These are phyloP conservation scores for Pleomassaria siparia DNA, from an alignment of 2,329 filamentous ascomycete species.

Conservation along the genomic window DNA sequence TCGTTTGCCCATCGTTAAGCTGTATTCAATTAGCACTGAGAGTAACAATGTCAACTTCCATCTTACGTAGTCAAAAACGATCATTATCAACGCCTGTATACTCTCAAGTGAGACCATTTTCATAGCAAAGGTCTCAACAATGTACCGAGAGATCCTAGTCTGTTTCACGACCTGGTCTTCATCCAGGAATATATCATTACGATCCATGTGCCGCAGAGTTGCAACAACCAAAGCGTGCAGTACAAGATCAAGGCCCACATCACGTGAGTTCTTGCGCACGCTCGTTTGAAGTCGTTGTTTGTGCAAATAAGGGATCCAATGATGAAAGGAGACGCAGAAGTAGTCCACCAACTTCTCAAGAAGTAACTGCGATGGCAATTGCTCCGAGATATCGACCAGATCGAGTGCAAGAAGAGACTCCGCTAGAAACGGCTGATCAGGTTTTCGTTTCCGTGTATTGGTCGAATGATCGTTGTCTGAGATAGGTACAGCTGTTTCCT, in stretches of 20 bases:
- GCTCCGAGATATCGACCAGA: conserved; percentile 24
- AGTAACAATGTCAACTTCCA: no score
- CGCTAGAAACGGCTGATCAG: conserved; percentile 16
- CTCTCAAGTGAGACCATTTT: conserved; percentile 31
- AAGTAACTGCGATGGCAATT: conserved; percentile 28
- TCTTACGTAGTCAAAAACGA: conserved; percentile 36
- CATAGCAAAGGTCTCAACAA: conserved; percentile 33
- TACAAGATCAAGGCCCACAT: conserved; percentile 23
- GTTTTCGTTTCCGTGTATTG: conserved; percentile 30
- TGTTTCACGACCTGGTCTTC: conserved; percentile 28
- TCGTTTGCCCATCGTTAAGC: conserved; percentile 33
- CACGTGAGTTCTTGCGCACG: conserved; percentile 18
- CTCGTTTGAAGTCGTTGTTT: conserved; percentile 30
- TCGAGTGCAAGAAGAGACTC: conserved; percentile 22
- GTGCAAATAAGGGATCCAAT: conserved; percentile 39
- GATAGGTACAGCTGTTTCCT: neutral
- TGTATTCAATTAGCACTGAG: no score
- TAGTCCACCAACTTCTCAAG: conserved; percentile 31
- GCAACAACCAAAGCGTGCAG: conserved; percentile 33
- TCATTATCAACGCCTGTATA: conserved; percentile 32
- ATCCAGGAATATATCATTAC: conserved; percentile 24
- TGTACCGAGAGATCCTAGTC: conserved; percentile 27
- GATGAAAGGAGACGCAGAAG: conserved; percentile 37
- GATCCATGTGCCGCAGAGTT: conserved; percentile 32
- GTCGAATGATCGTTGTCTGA: neutral